A percentile compares a stretch with the other conserved stretches of the same genome.
Conservation (phyloP, 768 basidiomycete species). For the Leccinum rimulosum region DNA sequence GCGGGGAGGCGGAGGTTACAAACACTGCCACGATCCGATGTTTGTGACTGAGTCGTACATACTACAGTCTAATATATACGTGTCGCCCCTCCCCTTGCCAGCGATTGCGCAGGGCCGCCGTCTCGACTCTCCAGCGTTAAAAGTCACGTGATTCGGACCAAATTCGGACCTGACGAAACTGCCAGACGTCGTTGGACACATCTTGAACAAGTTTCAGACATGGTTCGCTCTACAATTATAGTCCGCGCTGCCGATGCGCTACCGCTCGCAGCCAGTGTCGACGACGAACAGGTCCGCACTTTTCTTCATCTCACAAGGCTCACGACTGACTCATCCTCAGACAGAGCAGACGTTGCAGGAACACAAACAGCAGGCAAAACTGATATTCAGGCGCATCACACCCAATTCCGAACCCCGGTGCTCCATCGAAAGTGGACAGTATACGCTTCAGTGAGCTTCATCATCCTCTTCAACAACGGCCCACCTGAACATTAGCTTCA, state of each 20-base stretch:
- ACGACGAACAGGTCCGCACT: conserved; percentile 84
- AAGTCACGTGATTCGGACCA: no score
- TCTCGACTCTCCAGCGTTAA: no score
- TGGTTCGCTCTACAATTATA: conserved; percentile 88
- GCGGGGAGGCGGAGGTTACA: no score
- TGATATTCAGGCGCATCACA: conserved; percentile 92
- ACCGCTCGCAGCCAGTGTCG: conserved; percentile 92
- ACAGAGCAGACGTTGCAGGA: conserved; percentile 93
- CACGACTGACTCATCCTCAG: conserved; percentile 39
- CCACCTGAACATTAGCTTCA: conserved; percentile 32
- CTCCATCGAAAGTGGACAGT: conserved; percentile 93
- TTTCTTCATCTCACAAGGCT: neutral
- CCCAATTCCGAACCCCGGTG: conserved; percentile 94
- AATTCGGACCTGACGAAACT: no score
- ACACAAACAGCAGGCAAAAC: conserved; percentile 97
- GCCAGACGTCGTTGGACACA: neutral
- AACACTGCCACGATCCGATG: no score
- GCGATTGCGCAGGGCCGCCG: no score
- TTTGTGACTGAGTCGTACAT: no score
- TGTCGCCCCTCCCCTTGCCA: no score
- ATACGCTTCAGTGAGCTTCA: conserved; percentile 86
- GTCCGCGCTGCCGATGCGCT: conserved; percentile 84
- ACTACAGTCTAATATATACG: no score
- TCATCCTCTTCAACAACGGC: conserved; percentile 1
- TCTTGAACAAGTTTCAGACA: conserved; percentile 28